These are phyloP conservation scores for Penicillium fuscoglaucum DNA, from an alignment of 2,329 filamentous ascomycete species.

Conservation along the genomic window DNA sequence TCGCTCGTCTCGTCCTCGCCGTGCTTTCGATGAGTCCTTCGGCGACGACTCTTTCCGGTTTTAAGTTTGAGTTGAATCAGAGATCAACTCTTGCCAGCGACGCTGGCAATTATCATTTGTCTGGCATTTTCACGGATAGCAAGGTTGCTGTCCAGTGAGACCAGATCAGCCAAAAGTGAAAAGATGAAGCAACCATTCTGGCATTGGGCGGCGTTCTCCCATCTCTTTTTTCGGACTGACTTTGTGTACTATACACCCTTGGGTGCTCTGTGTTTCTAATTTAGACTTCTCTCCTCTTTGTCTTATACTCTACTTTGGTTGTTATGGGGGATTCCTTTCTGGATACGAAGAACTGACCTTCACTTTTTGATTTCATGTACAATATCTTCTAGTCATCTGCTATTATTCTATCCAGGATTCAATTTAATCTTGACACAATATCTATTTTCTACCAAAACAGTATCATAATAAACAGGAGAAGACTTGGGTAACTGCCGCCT, in stretches of 20 bases:
- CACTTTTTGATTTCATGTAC: constrained; percentile 11
- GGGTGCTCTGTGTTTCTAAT: constrained; percentile 14
- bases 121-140: background rate
- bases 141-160: background rate
- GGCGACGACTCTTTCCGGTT: constrained; percentile 11
- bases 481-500: background rate
- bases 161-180: constrained; percentile 12
- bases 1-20: constrained; percentile 8
- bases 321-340: constrained; percentile 6
- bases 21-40: background rate
- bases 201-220: constrained; percentile 33
- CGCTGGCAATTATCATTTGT: background rate
- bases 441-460: background rate
- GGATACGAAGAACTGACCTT: constrained; percentile 10
- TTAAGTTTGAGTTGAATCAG: constrained; percentile 2
- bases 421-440: constrained; percentile 2
- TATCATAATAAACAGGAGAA: background rate
- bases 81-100: constrained; percentile 1
- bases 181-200: constrained; percentile 20
- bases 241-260: constrained; percentile 21
- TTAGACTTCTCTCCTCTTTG: constrained; percentile 25
- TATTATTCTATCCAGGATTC: constrained; percentile 6
- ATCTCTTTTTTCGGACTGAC: constrained; percentile 14
- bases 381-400: constrained; percentile 6
- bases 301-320: constrained; percentile 17